Base-by-base conservation (phyloP, 2,329 filamentous ascomycete species). In the Fusarium papillatum region DNA sequence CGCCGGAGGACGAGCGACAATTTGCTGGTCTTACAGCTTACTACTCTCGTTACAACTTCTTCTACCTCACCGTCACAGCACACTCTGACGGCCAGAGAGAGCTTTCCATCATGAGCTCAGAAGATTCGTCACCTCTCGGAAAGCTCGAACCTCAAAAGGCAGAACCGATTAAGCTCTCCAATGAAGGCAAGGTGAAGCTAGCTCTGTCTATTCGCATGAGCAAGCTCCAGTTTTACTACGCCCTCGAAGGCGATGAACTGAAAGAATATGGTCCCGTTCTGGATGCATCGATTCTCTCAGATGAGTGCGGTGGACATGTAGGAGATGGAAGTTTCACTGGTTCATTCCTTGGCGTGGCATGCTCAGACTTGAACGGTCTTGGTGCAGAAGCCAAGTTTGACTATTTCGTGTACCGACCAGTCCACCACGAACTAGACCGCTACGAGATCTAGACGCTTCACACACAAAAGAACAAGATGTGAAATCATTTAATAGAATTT, bases 11-110 rank as follows among this genome's bases (percentile, higher is more conserved):
- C 76, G 90, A 92, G 83, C 86, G 90, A 14, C 87, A 92, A 74
- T 92, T 91, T 70, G 90, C 91, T 0, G 91, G 91, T 0, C 82
- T 93, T 10, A 89, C 88, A 16, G 89, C 90, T 0, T 93, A 93
- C 81, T 93, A 93, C 82, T 90, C 88, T 78, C 89, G 90, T 5
- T 92, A 86, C 83, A 93, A 93, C 81, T 93, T 92, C 82, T 92
- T 91, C 84, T 93, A 92, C 75, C 84, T 93, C 8, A 87, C 89
- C 0, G 88, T 93, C 3, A 90, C 90, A 4, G 90, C 90, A 0
- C 83, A 90, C 76, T 83, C 87, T 0, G 87, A 91, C 66, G 90
- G 90, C 1, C 83, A 88, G 72, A 86, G 91, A 13, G 90, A 93
- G 80, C 83, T 93, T 10, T 85, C 91, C 19, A 87, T 92, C 68